Percentiles rank a stretch among this genome's conserved stretches.
phyloP scores from a whole-genome alignment of 2,329 filamentous ascomycete genomes.

The Lecanicillium sp. region DNA sequence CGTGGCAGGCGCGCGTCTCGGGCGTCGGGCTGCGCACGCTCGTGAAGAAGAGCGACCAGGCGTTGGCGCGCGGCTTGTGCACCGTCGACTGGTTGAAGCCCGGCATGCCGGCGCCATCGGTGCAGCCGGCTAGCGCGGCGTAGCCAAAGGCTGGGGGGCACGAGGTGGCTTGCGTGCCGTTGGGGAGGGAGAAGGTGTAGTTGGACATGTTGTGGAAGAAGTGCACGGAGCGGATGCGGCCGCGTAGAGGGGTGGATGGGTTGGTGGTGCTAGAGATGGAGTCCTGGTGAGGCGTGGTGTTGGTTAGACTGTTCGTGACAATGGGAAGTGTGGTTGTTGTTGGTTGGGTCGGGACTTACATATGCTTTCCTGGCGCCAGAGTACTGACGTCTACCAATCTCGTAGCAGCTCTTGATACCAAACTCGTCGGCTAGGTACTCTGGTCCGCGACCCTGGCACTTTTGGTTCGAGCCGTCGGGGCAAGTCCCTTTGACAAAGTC shows the following conservation, averaged over 20 bases:
- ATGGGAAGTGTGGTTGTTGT: too few relatives aligned
- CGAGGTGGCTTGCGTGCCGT: conserved; percentile 62
- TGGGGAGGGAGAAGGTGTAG: conserved; percentile 65
- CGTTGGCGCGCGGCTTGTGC: conserved; percentile 62
- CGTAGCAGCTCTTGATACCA: conserved; percentile 65
- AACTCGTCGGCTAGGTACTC: conserved; percentile 59
- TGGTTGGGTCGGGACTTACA: conserved; percentile 17
- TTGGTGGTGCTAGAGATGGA: conserved; percentile 37
- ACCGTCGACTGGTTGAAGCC: conserved; percentile 86
- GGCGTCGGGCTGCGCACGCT: conserved; percentile 63
- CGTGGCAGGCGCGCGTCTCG: conserved; percentile 68
- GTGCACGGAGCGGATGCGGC: conserved; percentile 70
- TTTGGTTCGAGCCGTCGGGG: conserved; percentile 56
- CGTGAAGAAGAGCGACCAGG: conserved; percentile 71
- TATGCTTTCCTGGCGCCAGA: conserved; percentile 43
- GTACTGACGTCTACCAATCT: conserved; percentile 68
- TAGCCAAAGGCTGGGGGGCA: conserved; percentile 86
- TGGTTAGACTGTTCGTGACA: too few relatives aligned
- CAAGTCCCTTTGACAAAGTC: conserved; percentile 80
- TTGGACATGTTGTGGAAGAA: conserved; percentile 75
- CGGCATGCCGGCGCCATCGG: conserved; percentile 83
- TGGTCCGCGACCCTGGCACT: conserved; percentile 68
- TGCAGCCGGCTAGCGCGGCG: conserved; percentile 86
- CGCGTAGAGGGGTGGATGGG: conserved; percentile 42
- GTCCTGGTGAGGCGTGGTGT: conserved; percentile 33